Evolutionary conservation across 306 rosid genomes (phyloP).

Genomic region (Notholithocarpus densiflorus): DNA sequence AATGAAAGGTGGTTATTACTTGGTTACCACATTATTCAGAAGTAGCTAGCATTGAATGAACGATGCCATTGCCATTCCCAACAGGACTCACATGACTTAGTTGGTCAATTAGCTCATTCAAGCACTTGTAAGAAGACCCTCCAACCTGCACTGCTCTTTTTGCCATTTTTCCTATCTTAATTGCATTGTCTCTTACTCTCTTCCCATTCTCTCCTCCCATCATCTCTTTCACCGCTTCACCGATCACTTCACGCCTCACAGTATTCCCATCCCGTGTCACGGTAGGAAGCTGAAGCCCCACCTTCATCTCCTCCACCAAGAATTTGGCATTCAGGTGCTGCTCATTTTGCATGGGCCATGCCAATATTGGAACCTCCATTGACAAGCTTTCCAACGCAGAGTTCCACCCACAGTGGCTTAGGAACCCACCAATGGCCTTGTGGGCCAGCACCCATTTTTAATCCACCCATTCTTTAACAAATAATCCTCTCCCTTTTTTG

Average conservation of each 20-base stretch:
- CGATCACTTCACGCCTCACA: slow-evolving; percentile 1
- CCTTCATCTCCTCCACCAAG: slow-evolving; percentile 25
- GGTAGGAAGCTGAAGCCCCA: neutral
- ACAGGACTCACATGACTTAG: neutral
- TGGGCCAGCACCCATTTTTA: slow-evolving; percentile 20
- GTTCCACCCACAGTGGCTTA: slow-evolving; percentile 47
- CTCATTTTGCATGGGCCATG: slow-evolving; percentile 36
- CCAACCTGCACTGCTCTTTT: slow-evolving; percentile 27
- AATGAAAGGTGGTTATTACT: too few relatives aligned
- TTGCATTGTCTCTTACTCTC: slow-evolving; percentile 29
- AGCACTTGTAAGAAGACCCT: slow-evolving; percentile 24
- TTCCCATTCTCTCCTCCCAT: slow-evolving; percentile 33
- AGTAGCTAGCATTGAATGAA: neutral
- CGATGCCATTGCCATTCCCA: neutral
- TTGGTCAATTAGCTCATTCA: slow-evolving; percentile 12
- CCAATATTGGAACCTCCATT: slow-evolving; percentile 28
- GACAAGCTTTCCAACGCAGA: slow-evolving; percentile 32
- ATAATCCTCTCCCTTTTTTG: slow-evolving; percentile 6
- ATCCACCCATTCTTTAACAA: slow-evolving; percentile 26
- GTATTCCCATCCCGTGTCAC: neutral
- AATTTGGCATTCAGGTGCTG: slow-evolving; percentile 31
- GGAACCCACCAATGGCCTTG: slow-evolving; percentile 26
- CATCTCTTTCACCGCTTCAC: slow-evolving; percentile 33
- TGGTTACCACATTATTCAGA: too few relatives aligned
- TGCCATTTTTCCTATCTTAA: slow-evolving; percentile 20